A percentile compares a stretch with the other conserved stretches of the same genome.
Evolutionary conservation across 2,329 filamentous ascomycete species (phyloP).

Genomic region (Aspergillus floridensis): DNA sequence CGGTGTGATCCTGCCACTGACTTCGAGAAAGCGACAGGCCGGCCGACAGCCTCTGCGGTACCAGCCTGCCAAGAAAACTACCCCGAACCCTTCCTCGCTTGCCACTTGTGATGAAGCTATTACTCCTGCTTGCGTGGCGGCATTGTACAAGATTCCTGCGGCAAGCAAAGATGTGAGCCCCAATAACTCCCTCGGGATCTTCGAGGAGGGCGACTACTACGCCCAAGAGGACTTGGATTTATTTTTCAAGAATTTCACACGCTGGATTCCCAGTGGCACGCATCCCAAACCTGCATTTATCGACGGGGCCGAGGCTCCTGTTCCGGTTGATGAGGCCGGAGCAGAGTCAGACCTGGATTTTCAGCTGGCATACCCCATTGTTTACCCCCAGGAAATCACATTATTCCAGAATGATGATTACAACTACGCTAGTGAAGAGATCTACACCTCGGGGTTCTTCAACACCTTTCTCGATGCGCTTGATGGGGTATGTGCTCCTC

Average conservation of each 20-base stretch:
- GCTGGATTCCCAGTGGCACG: slow-evolving; percentile 2
- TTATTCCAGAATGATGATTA: slow-evolving; percentile 5
- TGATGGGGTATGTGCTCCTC: background rate
- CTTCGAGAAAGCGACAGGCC: background rate
- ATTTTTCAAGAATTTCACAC: slow-evolving; percentile 1
- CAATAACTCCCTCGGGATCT: slow-evolving; percentile 7
- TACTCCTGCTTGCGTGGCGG: slow-evolving; percentile 4
- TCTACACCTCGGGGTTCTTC: background rate
- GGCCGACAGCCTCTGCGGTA: background rate
- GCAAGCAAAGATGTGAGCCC: background rate
- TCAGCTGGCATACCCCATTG: slow-evolving; percentile 5
- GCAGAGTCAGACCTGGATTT: slow-evolving; percentile 8
- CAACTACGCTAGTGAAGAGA: background rate
- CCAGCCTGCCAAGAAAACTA: background rate
- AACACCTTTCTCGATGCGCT: slow-evolving; percentile 10
- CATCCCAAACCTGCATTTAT: slow-evolving; percentile 8
- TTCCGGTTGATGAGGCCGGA: background rate
- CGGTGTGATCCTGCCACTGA: background rate
- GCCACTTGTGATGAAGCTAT: slow-evolving; percentile 1
- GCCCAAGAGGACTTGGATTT: slow-evolving; percentile 7
- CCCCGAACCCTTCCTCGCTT: background rate
- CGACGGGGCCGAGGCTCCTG: slow-evolving; percentile 3
- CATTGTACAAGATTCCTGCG: slow-evolving; percentile 5
- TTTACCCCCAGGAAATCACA: slow-evolving; percentile 5
- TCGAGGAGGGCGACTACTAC: slow-evolving; percentile 10